Evolutionary conservation across 2,329 filamentous ascomycete species (phyloP), one percentile per base, ranked within the genome.

Genomic region (Aureobasidium melanogenum): DNA sequence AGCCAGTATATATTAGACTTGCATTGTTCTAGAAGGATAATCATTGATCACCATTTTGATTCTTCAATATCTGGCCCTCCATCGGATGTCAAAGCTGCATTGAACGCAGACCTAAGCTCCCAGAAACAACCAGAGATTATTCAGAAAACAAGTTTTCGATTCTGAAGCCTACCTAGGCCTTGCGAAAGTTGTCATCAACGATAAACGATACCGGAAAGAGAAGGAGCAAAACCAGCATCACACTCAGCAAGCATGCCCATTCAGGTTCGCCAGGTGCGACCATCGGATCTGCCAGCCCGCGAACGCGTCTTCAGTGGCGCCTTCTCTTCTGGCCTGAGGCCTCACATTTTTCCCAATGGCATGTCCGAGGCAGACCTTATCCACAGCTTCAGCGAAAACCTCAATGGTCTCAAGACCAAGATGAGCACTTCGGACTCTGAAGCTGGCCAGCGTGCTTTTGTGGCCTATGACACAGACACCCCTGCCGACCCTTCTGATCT

Each of bases 271-370:
- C 68, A 67, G 7, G 64, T 70, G 61, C 62, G 63, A 7, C 63
- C 63, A 1, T 48, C 64, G 30, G 70, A 72, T 61, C 62, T 67
- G 50, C 57, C 63, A 30, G 62, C 66, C 28, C 67, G 68, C 62
- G 51, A 62, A 44, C 63, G 65, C 22, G 56, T 72, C 50, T 66
- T 63, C 26, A 54, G 54, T 17, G 61, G 65, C 9, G 67, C 70
- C 54, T 72, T 72, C 62, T 63, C 64, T 10, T 64, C 65, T 7
- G 70, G 67, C 30, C 64, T 73, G 38, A 66, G 67, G 48, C 64
- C 64, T 19, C 52, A 71, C 43, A 66, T 73, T 58, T 73, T 65
- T 51, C 69, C 70, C 36, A 61, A 67, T 32, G 71, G 69, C 55
- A 63, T 64, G 30, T 63, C 64, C 19, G 46, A 63, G 6, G 61